Conservation (phyloP, 768 basidiomycete genomes). For the Trichaptum fuscoviolaceum region DNA sequence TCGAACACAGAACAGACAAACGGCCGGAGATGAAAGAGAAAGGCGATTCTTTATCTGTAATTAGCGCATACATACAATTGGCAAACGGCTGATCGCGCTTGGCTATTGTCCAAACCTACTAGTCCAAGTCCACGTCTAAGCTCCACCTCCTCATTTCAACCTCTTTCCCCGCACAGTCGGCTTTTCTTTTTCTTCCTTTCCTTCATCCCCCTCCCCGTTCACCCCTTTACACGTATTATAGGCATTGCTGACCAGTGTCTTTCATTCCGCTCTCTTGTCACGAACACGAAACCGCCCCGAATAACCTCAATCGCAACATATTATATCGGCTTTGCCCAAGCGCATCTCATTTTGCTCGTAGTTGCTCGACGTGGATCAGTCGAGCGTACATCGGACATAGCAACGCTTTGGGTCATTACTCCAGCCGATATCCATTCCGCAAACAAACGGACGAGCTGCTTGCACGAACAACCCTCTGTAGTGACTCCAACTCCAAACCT, state of each 20-base stretch:
- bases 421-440: neutral
- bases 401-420: neutral
- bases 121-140: neutral
- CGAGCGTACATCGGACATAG: neutral
- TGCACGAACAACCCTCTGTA: neutral
- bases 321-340: neutral
- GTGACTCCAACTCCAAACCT: neutral
- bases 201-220: neutral
- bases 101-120: neutral
- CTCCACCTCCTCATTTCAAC: neutral
- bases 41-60: neutral
- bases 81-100: neutral
- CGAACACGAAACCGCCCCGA: neutral
- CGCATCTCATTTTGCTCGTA: neutral
- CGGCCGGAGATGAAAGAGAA: neutral
- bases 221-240: neutral
- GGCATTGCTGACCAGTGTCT: conserved; percentile 1
- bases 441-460: neutral
- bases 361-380: neutral
- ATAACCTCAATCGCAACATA: neutral
- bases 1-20: neutral
- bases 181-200: neutral
- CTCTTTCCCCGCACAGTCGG: neutral
- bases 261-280: neutral
- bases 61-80: neutral